Percentiles rank a stretch among this genome's conserved stretches.
Conservation (phyloP, 140 eudicot genomes). For the Erigeron philadelphicus region DNA sequence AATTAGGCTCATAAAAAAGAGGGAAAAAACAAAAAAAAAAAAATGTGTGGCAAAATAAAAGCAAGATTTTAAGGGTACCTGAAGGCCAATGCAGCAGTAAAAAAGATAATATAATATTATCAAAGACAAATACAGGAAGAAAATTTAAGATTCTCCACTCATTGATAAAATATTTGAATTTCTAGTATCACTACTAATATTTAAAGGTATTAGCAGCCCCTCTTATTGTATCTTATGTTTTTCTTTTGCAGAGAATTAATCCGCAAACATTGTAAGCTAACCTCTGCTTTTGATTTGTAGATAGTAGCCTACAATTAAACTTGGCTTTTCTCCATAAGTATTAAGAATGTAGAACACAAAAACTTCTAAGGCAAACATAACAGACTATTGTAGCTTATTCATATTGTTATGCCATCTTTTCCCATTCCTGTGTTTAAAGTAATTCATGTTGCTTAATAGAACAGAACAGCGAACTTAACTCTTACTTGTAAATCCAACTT, state of each 20-base stretch:
- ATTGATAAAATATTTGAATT: conserved; percentile 5
- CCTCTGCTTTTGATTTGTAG: background rate
- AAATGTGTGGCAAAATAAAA: background rate
- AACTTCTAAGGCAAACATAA: background rate
- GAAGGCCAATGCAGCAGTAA: conserved; percentile 13
- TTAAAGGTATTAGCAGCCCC: background rate
- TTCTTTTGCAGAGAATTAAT: conserved; percentile 5
- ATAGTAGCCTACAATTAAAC: background rate
- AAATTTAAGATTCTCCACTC: background rate
- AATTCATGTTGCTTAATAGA: background rate
- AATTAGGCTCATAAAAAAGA: conserved; percentile 5
- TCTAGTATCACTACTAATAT: background rate
- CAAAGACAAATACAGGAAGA: conserved; percentile 11
- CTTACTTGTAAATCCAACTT: background rate
- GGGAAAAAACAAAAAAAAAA: background rate
- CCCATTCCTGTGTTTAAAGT: background rate
- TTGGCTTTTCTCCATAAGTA: background rate
- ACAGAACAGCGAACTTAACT: background rate
- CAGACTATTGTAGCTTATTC: background rate
- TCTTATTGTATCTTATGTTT: background rate
- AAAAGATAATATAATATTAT: conserved; percentile 6
- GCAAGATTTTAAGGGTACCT: conserved; percentile 2
- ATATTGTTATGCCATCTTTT: background rate
- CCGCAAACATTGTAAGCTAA: conserved; percentile 3
- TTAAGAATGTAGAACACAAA: background rate